Base-by-base conservation (phyloP, 352 stramenopile genomes). In the Globisporangium viniferum region DNA sequence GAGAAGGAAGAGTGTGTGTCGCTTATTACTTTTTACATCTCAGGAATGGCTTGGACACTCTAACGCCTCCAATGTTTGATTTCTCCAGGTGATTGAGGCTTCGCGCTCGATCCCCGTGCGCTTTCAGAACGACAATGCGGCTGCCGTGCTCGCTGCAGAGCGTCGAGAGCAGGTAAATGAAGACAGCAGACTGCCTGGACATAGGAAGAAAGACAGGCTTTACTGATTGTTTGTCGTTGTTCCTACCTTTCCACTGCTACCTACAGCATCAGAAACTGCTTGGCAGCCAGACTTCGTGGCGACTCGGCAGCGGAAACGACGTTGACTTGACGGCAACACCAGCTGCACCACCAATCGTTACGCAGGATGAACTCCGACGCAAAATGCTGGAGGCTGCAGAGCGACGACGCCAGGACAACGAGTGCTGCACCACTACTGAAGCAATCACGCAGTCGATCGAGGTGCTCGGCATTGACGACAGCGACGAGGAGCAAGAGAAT, bases 351-450 rank as follows among this genome's bases (percentile, higher is more conserved):
- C 49, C 22, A 56, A 18, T 48, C 4, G 9, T 61, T 20, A 27
- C 56, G 14, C 56, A 46, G 27, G 59, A 44, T 22, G 5, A 59
- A 22, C 70, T 88, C 15, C 70, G 77, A 36, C 48, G 41, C 14
- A 83, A 80, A n/a, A 71, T 80, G 10, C 46, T 88, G 10, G 78
- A 80, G n/a, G 81, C 80, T n/a, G 81, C 81, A 5, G 83, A 90
- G 49, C 75, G 79, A 10, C 79, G 81, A 62, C 78, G 75, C 1
- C 69, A 57, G 22, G 83, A 91, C 58, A 79, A 76, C 35, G 59
- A 78, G 4, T 59, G 70, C 24, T 90, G 74, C 36, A 66, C 49
- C 18, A 35, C 67, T 44, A 31, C 64, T 4, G 49, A 71, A 18
- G 62, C 60, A 1, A 55, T 74, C 2, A n/a, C 56, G 9, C 68